A percentile compares a stretch with the other conserved stretches of the same genome.
Evolutionary conservation across 2,329 filamentous ascomycete genomes (phyloP).

Genomic region (Cladophialophora yegresii): DNA sequence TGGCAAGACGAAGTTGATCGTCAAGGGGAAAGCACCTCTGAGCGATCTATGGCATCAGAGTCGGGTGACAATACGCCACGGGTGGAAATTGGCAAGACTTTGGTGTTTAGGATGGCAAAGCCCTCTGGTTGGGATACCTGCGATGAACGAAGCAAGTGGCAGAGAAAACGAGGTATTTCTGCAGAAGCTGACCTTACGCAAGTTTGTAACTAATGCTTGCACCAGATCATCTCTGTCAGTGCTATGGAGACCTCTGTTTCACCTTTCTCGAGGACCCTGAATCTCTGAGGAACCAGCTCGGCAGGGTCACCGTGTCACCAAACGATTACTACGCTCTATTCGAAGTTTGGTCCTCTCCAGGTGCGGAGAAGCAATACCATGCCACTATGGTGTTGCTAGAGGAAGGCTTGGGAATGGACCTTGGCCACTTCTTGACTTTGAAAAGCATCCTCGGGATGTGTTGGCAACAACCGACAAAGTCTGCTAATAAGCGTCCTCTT

Average conservation of each 20-base stretch:
- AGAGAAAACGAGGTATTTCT: neutral
- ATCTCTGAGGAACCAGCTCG: neutral
- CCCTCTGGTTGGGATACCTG: slow-evolving; percentile 1
- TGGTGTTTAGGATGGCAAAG: slow-evolving; percentile 1
- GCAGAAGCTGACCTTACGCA: neutral
- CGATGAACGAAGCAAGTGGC: neutral
- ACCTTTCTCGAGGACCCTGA: neutral
- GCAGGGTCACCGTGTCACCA: neutral
- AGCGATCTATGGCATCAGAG: neutral
- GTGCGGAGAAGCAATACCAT: neutral
- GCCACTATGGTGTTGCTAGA: neutral
- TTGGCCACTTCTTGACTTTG: neutral
- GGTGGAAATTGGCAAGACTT: neutral
- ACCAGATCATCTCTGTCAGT: neutral
- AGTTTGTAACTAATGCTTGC: neutral
- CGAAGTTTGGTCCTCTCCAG: neutral
- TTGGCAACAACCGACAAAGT: neutral
- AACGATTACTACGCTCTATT: neutral
- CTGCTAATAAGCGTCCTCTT: neutral
- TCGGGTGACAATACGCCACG: neutral
- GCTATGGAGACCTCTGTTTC: neutral
- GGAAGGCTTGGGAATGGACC: neutral
- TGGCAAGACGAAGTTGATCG: neutral
- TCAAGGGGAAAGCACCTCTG: neutral
- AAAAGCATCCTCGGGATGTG: neutral